Evolutionary conservation across 306 rosid species (phyloP).

Genomic region (Dalbergia oliveri): DNA sequence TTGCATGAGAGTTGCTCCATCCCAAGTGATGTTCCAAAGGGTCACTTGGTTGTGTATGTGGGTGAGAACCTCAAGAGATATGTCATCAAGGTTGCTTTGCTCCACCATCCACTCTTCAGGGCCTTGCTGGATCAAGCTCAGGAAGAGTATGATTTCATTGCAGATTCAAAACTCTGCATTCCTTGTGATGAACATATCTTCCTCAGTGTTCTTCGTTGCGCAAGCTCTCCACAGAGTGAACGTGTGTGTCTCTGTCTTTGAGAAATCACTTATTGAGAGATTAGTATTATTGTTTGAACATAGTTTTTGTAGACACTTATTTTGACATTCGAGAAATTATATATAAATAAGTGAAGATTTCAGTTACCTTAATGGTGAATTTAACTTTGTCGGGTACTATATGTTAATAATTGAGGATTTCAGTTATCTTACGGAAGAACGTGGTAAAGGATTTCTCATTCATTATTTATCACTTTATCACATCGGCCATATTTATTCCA

Average conservation of each 20-base stretch:
- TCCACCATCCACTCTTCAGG: constrained; percentile 84
- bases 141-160: constrained; percentile 78
- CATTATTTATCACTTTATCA: not conserved
- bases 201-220: constrained; percentile 68
- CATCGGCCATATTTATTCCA: not conserved
- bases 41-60: constrained; percentile 89
- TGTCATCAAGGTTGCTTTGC: constrained; percentile 72
- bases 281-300: not conserved
- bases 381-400: no score
- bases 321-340: not conserved
- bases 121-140: constrained; percentile 88
- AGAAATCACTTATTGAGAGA: constrained; percentile 39
- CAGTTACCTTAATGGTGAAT: not conserved
- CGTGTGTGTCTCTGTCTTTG: constrained; percentile 50
- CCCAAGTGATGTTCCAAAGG: constrained; percentile 95
- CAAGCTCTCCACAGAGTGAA: constrained; percentile 58
- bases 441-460: not conserved
- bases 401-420: not conserved
- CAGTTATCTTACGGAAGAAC: not conserved
- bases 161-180: constrained; percentile 76
- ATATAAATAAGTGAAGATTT: not conserved
- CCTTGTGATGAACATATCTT: constrained; percentile 88
- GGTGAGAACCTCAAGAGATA: constrained; percentile 81
- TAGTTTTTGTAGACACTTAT: not conserved
- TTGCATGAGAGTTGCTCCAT: constrained; percentile 49